These are phyloP conservation scores for Corinectria fuckeliana DNA, from an alignment of 2,329 filamentous ascomycete genomes.

Conservation along the genomic window DNA sequence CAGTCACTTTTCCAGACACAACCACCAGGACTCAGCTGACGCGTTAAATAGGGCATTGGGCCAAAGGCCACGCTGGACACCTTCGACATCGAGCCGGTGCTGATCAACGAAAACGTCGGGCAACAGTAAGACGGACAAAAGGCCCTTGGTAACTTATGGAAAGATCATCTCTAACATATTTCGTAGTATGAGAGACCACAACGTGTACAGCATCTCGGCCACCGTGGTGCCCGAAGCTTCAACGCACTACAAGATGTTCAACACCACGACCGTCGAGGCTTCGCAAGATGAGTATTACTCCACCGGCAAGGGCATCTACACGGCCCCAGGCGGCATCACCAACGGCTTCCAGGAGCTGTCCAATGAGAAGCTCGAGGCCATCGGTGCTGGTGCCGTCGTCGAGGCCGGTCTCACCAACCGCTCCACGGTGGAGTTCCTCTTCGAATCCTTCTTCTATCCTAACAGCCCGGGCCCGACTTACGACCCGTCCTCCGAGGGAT, in stretches of 20 bases:
- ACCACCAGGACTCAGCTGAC: slow-evolving; percentile 1
- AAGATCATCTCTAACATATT: neutral
- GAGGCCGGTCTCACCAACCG: slow-evolving; percentile 31
- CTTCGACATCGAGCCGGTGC: slow-evolving; percentile 31
- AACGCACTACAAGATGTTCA: slow-evolving; percentile 19
- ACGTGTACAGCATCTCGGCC: slow-evolving; percentile 39
- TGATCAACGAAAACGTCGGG: slow-evolving; percentile 35
- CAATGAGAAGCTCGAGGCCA: slow-evolving; percentile 21
- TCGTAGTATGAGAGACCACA: slow-evolving; percentile 36
- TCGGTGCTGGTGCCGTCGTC: slow-evolving; percentile 30
- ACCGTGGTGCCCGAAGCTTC: slow-evolving; percentile 32
- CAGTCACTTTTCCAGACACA: neutral
- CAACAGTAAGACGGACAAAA: slow-evolving; percentile 27
- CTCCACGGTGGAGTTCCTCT: slow-evolving; percentile 38
- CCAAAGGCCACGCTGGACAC: slow-evolving; percentile 24
- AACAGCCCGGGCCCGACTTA: slow-evolving; percentile 38
- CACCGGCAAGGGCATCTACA: slow-evolving; percentile 31
- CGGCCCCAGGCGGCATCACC: slow-evolving; percentile 34
- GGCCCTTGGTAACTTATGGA: no score
- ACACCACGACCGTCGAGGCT: slow-evolving; percentile 23
- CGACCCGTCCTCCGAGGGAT: slow-evolving; percentile 31
- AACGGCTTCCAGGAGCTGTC: slow-evolving; percentile 36
- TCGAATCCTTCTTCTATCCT: slow-evolving; percentile 39
- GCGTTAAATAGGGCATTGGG: slow-evolving; percentile 23
- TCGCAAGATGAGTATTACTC: slow-evolving; percentile 30